Base-by-base conservation (phyloP, 2,329 filamentous ascomycete species). In the Stagonosporopsis tanaceti region DNA sequence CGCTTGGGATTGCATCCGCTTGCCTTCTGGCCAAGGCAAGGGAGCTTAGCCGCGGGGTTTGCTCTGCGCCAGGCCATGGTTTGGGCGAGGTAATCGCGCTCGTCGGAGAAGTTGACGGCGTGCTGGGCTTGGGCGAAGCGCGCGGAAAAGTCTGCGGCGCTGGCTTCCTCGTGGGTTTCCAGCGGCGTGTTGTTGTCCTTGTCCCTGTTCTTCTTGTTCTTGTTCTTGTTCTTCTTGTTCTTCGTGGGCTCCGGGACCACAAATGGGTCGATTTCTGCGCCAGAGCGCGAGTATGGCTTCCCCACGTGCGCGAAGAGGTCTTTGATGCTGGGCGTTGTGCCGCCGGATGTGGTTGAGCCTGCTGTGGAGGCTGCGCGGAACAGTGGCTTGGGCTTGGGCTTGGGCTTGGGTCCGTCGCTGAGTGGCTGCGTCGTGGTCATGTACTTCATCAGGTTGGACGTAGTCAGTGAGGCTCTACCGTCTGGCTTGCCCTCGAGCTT, bases 1-100 rank as follows among this genome's bases (percentile, higher is more conserved):
- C 64, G 62, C 47, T 69, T 73, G 0, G 56, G 1, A 8, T 59
- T 68, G 57, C 72, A 75, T 15, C 72, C 72, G 9, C 66, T 72
- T 6, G 63, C 67, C 25, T 57, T 57, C 40, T 60, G 59, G 30
- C 66, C 57, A 2, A 75, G 58, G 41, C 72, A 75, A 3, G 68
- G 66, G 2, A 69, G 57, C 2, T 45, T 53, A 1, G 39, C 44
- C 7, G 47, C 39, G 9, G 57, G 32, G 41, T 64, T 62, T 4
- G 40, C 42, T 6, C 11, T 46, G 34, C 55, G 52, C 63, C 60
- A 68, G 1, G 44, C 34, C 2, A 59, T 41, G 35, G 68, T 57
- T 0, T 53, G 12, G 8, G 59, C 28, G 0, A 73, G 53, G 46
- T 72, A 66, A 2, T 52, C 54, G 4, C 20, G 41, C 46, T 75